Conservation (phyloP, 1,139 yeast species). For the Yamadazyma conglobata region DNA sequence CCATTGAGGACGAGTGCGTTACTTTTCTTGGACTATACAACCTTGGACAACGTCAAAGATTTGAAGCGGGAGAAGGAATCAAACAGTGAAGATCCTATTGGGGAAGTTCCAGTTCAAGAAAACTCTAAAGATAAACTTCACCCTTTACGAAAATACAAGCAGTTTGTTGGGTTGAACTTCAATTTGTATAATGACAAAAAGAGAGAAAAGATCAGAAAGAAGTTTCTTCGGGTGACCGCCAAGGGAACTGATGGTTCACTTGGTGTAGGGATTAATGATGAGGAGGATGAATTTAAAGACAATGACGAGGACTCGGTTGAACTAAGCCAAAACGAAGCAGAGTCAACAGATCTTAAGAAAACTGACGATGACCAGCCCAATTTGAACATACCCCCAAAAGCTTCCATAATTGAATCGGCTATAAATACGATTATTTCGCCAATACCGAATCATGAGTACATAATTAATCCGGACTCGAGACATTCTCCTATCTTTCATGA, state of each 20-base stretch:
- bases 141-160: conserved; percentile 15
- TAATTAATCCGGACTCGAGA: conserved; percentile 41
- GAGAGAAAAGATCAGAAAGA: conserved; percentile 20
- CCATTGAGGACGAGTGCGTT: conserved; percentile 66
- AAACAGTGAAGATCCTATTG: conserved; percentile 10
- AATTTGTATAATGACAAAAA: conserved; percentile 13
- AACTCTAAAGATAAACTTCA: conserved; percentile 7
- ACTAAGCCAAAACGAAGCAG: conserved; percentile 15
- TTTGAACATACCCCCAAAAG: conserved; percentile 40
- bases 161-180: conserved; percentile 21
- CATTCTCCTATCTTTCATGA: conserved; percentile 73
- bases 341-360: conserved; percentile 9
- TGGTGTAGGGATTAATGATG: conserved; percentile 5
- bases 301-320: conserved; percentile 13
- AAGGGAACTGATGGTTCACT: conserved; percentile 16
- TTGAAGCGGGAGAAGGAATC: conserved; percentile 18
- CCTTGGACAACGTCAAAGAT: conserved; percentile 34
- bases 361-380: conserved; percentile 10
- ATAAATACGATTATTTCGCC: conserved; percentile 41
- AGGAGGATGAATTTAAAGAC: conserved; percentile 9
- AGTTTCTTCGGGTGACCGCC: conserved; percentile 25
- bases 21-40: conserved; percentile 45
- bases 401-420: conserved; percentile 45
- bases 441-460: conserved; percentile 33
- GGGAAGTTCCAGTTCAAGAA: conserved; percentile 13